phyloP scores from a whole-genome alignment of 768 basidiomycete genomes.

The Tremella fuciformis region DNA sequence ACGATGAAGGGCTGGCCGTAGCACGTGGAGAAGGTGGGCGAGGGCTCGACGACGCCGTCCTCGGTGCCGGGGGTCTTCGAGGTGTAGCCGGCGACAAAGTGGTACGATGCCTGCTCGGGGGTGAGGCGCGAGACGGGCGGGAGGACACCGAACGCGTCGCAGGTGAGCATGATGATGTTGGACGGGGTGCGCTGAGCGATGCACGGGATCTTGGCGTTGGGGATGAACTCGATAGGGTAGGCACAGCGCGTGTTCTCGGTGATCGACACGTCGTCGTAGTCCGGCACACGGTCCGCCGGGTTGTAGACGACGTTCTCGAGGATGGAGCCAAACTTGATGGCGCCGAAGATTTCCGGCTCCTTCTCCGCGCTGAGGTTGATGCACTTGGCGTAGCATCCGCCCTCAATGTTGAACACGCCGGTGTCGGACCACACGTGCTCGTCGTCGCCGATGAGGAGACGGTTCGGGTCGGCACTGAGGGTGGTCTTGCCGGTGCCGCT shows the following conservation, averaged over 20 bases:
- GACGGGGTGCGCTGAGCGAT: conserved; percentile 78
- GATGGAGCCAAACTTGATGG: conserved; percentile 91
- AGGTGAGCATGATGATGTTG: conserved; percentile 71
- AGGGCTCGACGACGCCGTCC: conserved; percentile 95
- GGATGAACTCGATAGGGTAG: conserved; percentile 96
- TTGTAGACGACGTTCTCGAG: conserved; percentile 99
- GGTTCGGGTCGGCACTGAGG: conserved; percentile 90
- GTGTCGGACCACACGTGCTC: conserved; percentile 99
- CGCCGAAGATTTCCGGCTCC: conserved; percentile 94
- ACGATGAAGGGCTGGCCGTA: conserved; percentile 99
- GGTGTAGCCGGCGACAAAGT: conserved; percentile 92
- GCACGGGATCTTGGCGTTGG: conserved; percentile 93
- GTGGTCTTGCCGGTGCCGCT: conserved; percentile 99
- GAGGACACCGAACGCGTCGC: conserved; percentile 96
- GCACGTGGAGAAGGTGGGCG: conserved; percentile 98
- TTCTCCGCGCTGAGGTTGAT: conserved; percentile 95
- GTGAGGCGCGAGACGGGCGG: conserved; percentile 91
- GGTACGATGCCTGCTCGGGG: conserved; percentile 93
- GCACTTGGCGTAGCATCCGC: conserved; percentile 97
- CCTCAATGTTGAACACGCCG: conserved; percentile 99
- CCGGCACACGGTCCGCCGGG: conserved; percentile 72
- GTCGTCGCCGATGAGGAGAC: conserved; percentile 94
- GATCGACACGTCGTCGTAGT: conserved; percentile 94
- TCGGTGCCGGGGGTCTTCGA: conserved; percentile 97
- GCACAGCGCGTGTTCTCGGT: conserved; percentile 99